phyloP scores from a whole-genome alignment of 2,329 filamentous ascomycete species.

The Aspergillus puulaauensis region DNA sequence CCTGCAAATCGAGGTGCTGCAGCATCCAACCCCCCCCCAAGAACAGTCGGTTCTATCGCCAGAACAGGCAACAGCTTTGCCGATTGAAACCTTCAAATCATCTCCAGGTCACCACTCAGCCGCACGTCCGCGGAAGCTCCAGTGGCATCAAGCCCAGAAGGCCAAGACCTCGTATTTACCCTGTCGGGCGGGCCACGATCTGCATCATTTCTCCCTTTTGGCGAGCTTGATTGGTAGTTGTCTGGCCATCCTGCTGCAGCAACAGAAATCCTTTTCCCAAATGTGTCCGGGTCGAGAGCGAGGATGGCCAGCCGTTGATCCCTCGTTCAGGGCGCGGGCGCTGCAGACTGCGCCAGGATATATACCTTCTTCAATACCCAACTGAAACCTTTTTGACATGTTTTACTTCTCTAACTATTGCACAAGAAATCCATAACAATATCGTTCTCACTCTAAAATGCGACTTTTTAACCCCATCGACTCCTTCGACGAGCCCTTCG shows the following conservation, averaged over 20 bases:
- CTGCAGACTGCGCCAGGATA: background rate
- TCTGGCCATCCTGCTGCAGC: background rate
- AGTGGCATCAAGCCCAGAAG: background rate
- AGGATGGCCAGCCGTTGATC: background rate
- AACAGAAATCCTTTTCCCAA: background rate
- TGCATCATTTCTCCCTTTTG: background rate
- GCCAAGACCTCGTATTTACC: conserved; percentile 3
- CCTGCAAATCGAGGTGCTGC: background rate
- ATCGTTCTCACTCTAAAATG: background rate
- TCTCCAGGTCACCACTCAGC: background rate
- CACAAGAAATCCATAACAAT: background rate
- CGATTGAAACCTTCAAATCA: background rate
- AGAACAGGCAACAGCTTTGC: background rate
- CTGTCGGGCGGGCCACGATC: background rate
- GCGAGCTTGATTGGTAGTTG: background rate
- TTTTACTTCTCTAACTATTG: background rate
- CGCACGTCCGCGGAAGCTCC: background rate
- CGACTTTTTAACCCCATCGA: conserved; percentile 1
- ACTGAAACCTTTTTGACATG: background rate
- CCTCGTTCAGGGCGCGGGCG: too few species aligned
- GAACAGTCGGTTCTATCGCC: background rate
- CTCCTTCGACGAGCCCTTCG: background rate
- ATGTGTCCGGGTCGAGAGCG: background rate
- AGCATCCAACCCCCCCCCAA: background rate
- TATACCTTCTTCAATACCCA: background rate